Conservation (phyloP, 1,284 basidiomycete genomes). For the Apiotrichum gracile region DNA sequence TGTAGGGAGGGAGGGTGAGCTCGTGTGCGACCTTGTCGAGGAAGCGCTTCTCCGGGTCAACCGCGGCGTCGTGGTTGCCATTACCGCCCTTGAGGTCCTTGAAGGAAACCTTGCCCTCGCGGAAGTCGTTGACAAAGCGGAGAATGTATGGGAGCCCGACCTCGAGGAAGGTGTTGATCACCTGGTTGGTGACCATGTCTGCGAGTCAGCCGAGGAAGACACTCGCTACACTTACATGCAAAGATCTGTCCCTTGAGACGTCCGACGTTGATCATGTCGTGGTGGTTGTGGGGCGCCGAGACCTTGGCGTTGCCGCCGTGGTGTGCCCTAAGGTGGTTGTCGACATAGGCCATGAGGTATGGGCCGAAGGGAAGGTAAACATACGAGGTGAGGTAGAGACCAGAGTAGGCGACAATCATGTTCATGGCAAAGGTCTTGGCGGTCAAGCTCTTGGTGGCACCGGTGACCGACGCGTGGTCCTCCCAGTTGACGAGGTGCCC, state of each 20-base stretch:
- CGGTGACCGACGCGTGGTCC: constrained; percentile 74
- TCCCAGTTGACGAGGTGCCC: constrained; percentile 77
- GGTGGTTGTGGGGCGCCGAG: neutral
- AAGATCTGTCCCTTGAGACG: constrained; percentile 89
- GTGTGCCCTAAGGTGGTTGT: constrained; percentile 40
- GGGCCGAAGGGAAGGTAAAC: constrained; percentile 89
- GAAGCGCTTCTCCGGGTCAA: constrained; percentile 39
- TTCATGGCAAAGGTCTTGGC: constrained; percentile 68
- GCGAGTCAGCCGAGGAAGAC: neutral
- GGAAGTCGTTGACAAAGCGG: constrained; percentile 57
- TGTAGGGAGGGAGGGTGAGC: constrained; percentile 73
- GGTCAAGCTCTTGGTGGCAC: constrained; percentile 72
- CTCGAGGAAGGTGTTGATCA: constrained; percentile 74
- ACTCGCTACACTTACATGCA: constrained; percentile 50
- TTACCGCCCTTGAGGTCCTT: constrained; percentile 19
- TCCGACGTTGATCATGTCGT: constrained; percentile 49
- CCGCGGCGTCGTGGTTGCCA: constrained; percentile 15
- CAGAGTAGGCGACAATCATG: constrained; percentile 82
- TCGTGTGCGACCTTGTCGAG: constrained; percentile 71
- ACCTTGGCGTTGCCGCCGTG: neutral
- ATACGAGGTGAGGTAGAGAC: constrained; percentile 76
- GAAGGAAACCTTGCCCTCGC: constrained; percentile 46
- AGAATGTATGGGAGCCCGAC: constrained; percentile 75
- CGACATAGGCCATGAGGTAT: constrained; percentile 62
- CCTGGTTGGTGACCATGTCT: constrained; percentile 87